Base-by-base conservation (phyloP, 176 grass and related monocot genomes). In the Thinopyrum elongatum region DNA sequence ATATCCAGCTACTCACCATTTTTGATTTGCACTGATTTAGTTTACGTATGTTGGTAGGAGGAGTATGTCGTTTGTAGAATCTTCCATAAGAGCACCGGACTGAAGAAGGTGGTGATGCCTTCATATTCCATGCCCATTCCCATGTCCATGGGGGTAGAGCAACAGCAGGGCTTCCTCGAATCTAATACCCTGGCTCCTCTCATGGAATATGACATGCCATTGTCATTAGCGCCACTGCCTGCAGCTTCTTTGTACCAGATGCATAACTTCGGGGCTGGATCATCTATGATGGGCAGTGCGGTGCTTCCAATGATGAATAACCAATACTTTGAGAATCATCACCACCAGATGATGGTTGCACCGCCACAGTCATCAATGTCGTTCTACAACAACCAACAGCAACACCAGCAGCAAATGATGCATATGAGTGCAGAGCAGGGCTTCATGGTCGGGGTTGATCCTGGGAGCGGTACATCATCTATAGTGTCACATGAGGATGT, bases 21-120 rank as follows among this genome's bases (percentile, higher is more conserved):
- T 4, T 71, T 70, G 10, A 57, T 57, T 8, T 23, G 21, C 69
- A 23, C 1, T 63, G 5, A 51, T 9, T 22, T 46, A 26, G 61
- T 80, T 31, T 71, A 14, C 11, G 8, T 58, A 22, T 29, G 35
- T 66, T 17, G 38, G 42, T 73, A 97, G 88, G 86, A 85, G 60
- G 94, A 90, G 12, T 92, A 90, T 92, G 88, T 90, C 9, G 80
- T 94, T 0, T 92, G 83, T 65, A 82, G 81, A 78, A 85, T 97
- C 71, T 94, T 97, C 74, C 41, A 89, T 55, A 97, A 94, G 87
- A 80, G 10, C 59, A 66, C 72, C 6, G 81, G 85, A 17, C 21
- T 74, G 22, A 90, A 84, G 86, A 88, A 71, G 65, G 22, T 4
- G 12, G 31, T 6, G 38, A 73, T 46, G 16, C 61, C 60, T 1